Conservation (phyloP, 805 yeast species). For the Candida saitoana region DNA sequence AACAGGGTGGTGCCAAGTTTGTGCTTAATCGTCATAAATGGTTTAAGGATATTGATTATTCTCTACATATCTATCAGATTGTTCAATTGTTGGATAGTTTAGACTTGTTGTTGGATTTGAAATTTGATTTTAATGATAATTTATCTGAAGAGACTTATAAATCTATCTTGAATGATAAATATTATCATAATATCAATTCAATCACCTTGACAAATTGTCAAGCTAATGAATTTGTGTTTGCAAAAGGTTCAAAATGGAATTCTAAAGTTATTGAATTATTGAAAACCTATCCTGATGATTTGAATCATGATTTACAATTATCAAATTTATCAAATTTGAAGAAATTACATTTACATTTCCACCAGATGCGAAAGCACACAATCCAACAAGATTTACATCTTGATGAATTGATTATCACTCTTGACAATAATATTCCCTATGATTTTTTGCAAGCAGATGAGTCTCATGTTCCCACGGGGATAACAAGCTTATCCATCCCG, state of each 20-base stretch:
- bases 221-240: background rate
- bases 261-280: background rate
- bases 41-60: background rate
- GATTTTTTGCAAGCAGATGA: background rate
- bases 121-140: conserved; percentile 1
- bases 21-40: background rate
- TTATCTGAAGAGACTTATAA: background rate
- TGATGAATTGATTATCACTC: background rate
- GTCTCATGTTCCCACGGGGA: background rate
- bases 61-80: background rate
- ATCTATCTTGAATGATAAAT: background rate
- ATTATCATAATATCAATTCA: background rate
- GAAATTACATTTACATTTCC: background rate
- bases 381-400: background rate
- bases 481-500: background rate
- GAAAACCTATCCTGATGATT: background rate
- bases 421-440: background rate
- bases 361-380: background rate
- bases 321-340: background rate
- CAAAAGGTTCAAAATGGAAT: background rate
- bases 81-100: background rate
- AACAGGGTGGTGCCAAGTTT: background rate
- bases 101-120: background rate
- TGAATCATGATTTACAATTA: background rate
- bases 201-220: background rate